Evolutionary conservation across 176 grass and related monocot genomes (phyloP), one percentile per base, ranked within the genome.

Genomic region (Saccharum officinarum): DNA sequence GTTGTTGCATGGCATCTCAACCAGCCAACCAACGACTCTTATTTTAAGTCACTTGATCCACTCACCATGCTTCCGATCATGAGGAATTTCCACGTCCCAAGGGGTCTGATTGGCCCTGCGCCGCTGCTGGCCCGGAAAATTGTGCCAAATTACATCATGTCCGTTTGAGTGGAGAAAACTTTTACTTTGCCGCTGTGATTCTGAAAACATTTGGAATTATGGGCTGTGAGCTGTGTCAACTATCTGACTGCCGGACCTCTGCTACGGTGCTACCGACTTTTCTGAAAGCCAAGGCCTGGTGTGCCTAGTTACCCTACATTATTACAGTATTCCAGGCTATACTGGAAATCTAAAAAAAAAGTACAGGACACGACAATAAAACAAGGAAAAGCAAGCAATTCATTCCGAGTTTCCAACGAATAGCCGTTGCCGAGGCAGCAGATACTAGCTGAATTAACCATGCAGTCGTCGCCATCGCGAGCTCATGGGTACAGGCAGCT

Each of bases 401-500:
- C 34, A 15, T 69, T 40, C 33, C 4, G 33, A 34, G 33, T 34
- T 2, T 34, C 33, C 33, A 34, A 34, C 33, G 33, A 34, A 34
- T 34, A 34, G 3, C 33, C 33, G 33, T 34, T 34, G 33, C 8
- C 38, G 28, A 31, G 11, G 44, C 17, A 67, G 14, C 36, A 85
- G 20, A 1, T 38, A 45, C 18, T 18, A 22, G 30, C 40, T 63
- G 42, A 46, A n/a, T n/a, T n/a, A 57, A 77, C 75, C 60, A 57
- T 31, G 47, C 10, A 20, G 1, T 13, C 1, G 14, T 18, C n/a
- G 67, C 37, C 67, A 41, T 9, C 18, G 38, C 7, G 8, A 4
- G 84, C 80, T 93, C 52, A 55, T 86, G 55, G 80, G 80, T 88
- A 90, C 20, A 87, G 12, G 82, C 80, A 84, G 71, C 85, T 80